Evolutionary conservation across 1,284 basidiomycete species (phyloP).

Genomic region (Sutorius eximius): DNA sequence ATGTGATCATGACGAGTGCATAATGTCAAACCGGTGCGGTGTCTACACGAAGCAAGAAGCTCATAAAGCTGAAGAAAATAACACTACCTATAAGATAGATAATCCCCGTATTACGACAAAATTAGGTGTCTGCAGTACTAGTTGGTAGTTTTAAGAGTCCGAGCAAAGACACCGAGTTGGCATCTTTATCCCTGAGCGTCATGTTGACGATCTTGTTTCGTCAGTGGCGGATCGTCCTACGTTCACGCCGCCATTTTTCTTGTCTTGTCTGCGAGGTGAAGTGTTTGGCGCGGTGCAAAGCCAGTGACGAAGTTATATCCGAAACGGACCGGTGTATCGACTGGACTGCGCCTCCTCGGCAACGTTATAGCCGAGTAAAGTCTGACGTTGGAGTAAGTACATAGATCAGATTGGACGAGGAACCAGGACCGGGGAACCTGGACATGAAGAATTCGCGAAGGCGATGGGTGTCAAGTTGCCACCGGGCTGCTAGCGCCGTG

Average conservation of each 20-base stretch:
- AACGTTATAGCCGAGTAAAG: conserved; percentile 3
- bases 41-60: background rate
- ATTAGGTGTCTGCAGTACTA: background rate
- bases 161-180: background rate
- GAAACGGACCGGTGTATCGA: background rate
- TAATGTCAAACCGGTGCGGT: background rate
- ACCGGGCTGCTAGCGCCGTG: conserved; percentile 13
- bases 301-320: background rate
- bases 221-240: conserved; percentile 18
- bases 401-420: background rate
- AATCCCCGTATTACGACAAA: background rate
- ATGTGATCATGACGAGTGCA: background rate
- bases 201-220: conserved; percentile 17
- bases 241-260: background rate
- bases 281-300: background rate
- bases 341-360: background rate
- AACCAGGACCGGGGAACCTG: conserved; percentile 14
- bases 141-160: background rate
- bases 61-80: background rate
- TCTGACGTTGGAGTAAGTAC: background rate
- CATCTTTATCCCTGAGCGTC: background rate
- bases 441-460: conserved; percentile 17
- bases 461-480: conserved; percentile 14
- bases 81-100: background rate
- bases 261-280: background rate